Base-by-base conservation (phyloP, 2,329 filamentous ascomycete genomes). In the Nothophaeocryptopus gaeumannii region DNA sequence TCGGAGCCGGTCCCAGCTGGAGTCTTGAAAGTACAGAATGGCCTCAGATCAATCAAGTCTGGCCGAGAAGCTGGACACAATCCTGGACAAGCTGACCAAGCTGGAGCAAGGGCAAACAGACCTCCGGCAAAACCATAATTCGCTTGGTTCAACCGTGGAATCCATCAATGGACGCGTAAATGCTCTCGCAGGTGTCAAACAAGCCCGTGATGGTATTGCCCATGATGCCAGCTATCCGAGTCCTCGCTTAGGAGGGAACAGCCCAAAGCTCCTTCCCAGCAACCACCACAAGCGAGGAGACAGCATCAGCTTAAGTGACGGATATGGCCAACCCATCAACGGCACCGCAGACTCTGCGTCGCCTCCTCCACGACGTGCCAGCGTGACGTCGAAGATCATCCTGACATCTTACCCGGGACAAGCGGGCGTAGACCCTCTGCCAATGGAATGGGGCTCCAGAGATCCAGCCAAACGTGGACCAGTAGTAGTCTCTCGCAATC, bases 321-420 rank as follows among this genome's bases (percentile, higher is more conserved):
- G 54, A 39, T 30, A 45, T 14, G 39, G 29, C 35, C 60, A 58
- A 30, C 56, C 62, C 16, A 15, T 39, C 38, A 56, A 61, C 43
- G 54, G 52, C 30, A 41, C 50, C 11, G 34, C 42, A 16, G 39
- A 51, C 38, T 39, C 57, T 5, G 30, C 55, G 1, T 61, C 63
- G 14, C 58, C 63, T 31, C 53, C 59, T 30, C 58, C 63, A 8
- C 67, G 71, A 58, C 68, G 71, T 58, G 55, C 70, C 36, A 76
- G 70, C 59, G 64, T 60, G 13, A 63, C 75, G 34, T 81, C 78
- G 38, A 82, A 83, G 60, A 85, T 85, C 64, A 84, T 85, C 58
- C 74, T 88, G 58, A 88, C 85, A 43, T 96, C 91, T 5, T 96
- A 97, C 70, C 92, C 92, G 26, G 90, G 89, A 61, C 92, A 96